Evolutionary conservation across 2,329 filamentous ascomycete genomes (phyloP).

Genomic region (Alternaria sp.): DNA sequence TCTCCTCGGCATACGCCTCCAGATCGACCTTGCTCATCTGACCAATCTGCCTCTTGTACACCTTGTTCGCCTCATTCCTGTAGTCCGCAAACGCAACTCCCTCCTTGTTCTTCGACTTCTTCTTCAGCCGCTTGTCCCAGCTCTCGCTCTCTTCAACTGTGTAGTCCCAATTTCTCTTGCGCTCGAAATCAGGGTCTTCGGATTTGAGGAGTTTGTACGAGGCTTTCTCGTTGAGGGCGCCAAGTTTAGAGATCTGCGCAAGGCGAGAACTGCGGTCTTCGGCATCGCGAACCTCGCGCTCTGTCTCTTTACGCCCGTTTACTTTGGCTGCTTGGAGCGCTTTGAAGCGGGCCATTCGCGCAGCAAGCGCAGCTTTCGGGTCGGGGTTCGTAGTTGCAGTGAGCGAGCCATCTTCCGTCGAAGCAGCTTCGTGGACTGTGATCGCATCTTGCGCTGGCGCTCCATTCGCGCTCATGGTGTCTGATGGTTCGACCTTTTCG

Average conservation of each 20-base stretch:
- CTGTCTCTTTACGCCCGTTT: slow-evolving; percentile 68
- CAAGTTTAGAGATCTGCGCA: slow-evolving; percentile 74
- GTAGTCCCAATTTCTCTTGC: slow-evolving; percentile 98
- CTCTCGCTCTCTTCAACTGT: slow-evolving; percentile 91
- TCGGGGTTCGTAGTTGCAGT: slow-evolving; percentile 18
- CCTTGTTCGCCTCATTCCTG: slow-evolving; percentile 82
- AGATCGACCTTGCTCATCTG: slow-evolving; percentile 74
- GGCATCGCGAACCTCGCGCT: slow-evolving; percentile 45
- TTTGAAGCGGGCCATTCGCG: slow-evolving; percentile 76
- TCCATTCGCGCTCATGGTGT: slow-evolving; percentile 11
- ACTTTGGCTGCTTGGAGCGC: slow-evolving; percentile 76
- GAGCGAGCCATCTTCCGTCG: slow-evolving; percentile 9
- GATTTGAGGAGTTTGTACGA: slow-evolving; percentile 93
- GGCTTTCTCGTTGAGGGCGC: slow-evolving; percentile 84
- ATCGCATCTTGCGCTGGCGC: slow-evolving; percentile 5
- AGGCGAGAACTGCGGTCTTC: slow-evolving; percentile 38
- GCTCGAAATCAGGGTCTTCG: slow-evolving; percentile 93
- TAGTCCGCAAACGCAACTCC: slow-evolving; percentile 92
- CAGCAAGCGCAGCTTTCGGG: slow-evolving; percentile 42
- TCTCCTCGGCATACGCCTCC: slow-evolving; percentile 85
- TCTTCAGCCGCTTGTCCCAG: slow-evolving; percentile 90
- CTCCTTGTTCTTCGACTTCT: slow-evolving; percentile 81
- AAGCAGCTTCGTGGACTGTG: background rate
- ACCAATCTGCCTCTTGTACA: slow-evolving; percentile 89
- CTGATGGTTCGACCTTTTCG: slow-evolving; percentile 5